Base-by-base conservation (phyloP, 768 basidiomycete genomes). In the Rhodotorula toruloides region DNA sequence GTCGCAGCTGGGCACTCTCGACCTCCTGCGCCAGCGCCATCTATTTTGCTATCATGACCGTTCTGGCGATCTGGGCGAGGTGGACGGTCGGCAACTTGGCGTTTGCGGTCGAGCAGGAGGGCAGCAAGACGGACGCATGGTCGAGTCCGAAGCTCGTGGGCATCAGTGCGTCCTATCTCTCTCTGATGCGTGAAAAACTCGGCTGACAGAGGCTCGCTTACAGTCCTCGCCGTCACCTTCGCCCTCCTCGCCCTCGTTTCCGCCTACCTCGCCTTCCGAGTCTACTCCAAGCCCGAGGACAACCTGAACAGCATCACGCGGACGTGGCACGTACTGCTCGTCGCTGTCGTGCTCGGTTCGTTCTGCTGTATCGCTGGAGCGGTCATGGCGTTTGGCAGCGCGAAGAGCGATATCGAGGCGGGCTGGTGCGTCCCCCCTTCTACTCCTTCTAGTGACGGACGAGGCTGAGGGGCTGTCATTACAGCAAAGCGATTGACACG, bases 391-490 rank as follows among this genome's bases (percentile, higher is more conserved):
- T 67, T 67, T 29, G 59, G 54, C 16, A 22, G 4, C 11, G 43
- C 14, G 9, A 32, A 37, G 47, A 16, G n/a, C 2, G 25, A 34
- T 22, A 44, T 67, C 29, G 40, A 61, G 36, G 9, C 13, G 19
- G 65, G 54, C 37, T 67, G 65, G 65, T 67, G 6, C 52, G 56
- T n/a, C n/a, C 46, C 2, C n/a, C 8, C 4, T 27, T 27, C 19
- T 49, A 19, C 17, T 62, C 52, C 10, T 43, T 40, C 49, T 46
- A 9, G 29, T 11, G 7, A 29, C 25, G 31, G 19, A 25, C 46
- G 16, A 32, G 19, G 4, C 8, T 40, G 31, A 25, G 27, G 21
- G 5, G 5, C 29, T 2, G 14, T 16, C 34, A n/a, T n/a, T n/a
- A 21, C n/a, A 66, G 65, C 13, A 21, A 21, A 4, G 52, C 53